Base-by-base conservation (phyloP, 1,284 basidiomycete genomes). In the Austropuccinia psidii region DNA sequence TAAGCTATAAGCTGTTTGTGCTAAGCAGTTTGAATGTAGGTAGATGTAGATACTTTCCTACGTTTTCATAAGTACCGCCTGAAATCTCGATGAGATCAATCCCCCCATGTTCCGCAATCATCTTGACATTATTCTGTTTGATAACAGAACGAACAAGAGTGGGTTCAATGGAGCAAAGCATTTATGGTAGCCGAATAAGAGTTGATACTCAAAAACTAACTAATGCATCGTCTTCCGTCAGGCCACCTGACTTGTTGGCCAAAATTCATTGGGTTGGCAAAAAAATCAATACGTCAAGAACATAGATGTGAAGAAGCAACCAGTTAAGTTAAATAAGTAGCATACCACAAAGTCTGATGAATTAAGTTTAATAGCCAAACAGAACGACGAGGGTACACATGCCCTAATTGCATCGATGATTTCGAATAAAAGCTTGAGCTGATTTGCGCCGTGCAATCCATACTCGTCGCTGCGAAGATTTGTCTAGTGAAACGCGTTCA, bases 21-120 rank as follows among this genome's bases (percentile, higher is more conserved):
- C 19, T 29, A 9, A 15, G 15, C n/a, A 15, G 5, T 31, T 57
- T 13, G 13, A 39, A 21, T 21, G 13, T 15, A 39, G 21, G 8
- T 55, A 7, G 19, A 21, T 35, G 37, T 41, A 45, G 17, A 35
- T 24, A 55, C 52, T 27, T 57, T 55, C 64, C 35, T 27, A n/a
- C 24, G 19, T 57, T 54, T 31, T 54, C 49, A 24, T 54, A 55
- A 17, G 65, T 68, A 7, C 65, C 65, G 19, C 65, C 65, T n/a
- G 65, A 68, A 39, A 68, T 68, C 43, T 68, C 50, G 17, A 68
- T 68, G 24, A 68, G 41, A 35, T 68, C 65, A 37, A 68, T 24
- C 8, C 65, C 52, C 6, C 65, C 64, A 54, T 54, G 45, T n/a
- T 35, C 21, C 13, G 54, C 47, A 39, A 67, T 67, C 45, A 17